Conservation (phyloP, 116 monocot genomes). For the Phalaenopsis hybrid region DNA sequence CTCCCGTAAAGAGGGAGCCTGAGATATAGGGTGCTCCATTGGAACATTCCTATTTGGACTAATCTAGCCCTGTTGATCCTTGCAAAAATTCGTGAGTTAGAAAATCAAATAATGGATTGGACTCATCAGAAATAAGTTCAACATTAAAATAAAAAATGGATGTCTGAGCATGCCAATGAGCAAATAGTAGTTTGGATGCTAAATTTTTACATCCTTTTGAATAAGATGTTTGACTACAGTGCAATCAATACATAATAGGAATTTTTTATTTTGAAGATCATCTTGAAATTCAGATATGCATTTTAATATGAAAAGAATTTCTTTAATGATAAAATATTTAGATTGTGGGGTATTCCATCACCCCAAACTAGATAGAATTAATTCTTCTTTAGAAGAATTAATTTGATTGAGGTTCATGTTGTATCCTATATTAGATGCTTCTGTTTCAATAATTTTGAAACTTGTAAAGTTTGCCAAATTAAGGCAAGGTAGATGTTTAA, state of each 20-base stretch:
- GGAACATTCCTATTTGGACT: too few species aligned
- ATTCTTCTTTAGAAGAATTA: neutral
- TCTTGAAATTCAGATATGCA: conserved; percentile 2
- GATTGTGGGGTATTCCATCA: neutral
- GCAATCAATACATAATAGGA: neutral
- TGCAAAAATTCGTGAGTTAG: neutral
- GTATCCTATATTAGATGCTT: conserved; percentile 8
- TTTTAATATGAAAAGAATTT: conserved; percentile 7
- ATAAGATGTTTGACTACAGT: neutral
- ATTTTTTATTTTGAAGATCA: conserved; percentile 1
- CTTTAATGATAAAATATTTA: neutral
- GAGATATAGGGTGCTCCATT: too few species aligned
- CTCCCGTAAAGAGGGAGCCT: too few species aligned
- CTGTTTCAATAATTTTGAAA: neutral
- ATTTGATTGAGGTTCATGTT: neutral
- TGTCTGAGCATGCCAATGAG: neutral
- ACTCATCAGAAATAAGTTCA: neutral
- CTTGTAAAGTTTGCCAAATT: neutral
- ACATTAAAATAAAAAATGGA: neutral
- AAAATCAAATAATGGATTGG: neutral
- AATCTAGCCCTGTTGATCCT: neutral
- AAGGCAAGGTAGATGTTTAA: neutral
- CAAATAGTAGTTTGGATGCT: neutral
- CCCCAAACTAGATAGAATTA: neutral
- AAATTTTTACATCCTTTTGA: too few species aligned